phyloP scores from a whole-genome alignment of 768 basidiomycete genomes.

The Rhizopogon vinicolor region DNA sequence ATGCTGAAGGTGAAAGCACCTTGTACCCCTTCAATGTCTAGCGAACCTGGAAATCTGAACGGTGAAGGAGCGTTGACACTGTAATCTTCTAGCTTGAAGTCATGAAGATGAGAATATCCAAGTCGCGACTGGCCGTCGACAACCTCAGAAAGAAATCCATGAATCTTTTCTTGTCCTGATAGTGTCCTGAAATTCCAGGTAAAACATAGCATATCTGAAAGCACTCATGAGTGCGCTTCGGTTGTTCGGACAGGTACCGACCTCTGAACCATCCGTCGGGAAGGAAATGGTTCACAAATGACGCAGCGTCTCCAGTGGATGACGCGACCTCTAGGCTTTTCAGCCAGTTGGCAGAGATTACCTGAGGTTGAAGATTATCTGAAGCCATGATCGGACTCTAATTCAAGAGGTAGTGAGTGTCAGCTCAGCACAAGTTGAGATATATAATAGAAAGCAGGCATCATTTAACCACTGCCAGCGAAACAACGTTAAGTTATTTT shows the following conservation, averaged over 20 bases:
- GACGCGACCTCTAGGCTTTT: neutral
- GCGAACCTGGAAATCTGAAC: constrained; percentile 71
- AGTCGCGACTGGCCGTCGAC: neutral
- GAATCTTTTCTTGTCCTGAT: neutral
- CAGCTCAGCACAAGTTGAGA: too few species aligned
- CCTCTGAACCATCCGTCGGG: neutral
- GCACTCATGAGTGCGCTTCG: neutral
- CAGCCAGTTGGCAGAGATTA: neutral
- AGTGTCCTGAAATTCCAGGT: neutral
- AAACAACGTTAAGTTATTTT: too few species aligned
- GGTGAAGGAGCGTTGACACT: constrained; percentile 76
- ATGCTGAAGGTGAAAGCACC: constrained; percentile 46
- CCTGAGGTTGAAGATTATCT: too few species aligned
- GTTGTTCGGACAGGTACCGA: neutral
- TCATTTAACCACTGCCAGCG: too few species aligned
- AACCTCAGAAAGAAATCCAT: neutral
- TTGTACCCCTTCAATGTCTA: constrained; percentile 14
- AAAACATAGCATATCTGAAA: neutral
- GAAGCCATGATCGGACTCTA: too few species aligned
- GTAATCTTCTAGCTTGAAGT: constrained; percentile 24
- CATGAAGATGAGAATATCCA: neutral
- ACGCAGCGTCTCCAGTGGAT: neutral
- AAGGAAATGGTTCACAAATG: neutral
- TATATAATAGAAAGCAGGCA: too few species aligned
- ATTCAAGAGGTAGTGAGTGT: too few species aligned